Evolutionary conservation across 2,329 filamentous ascomycete species (phyloP).

Genomic region (Sporothrix pseudoabietina): DNA sequence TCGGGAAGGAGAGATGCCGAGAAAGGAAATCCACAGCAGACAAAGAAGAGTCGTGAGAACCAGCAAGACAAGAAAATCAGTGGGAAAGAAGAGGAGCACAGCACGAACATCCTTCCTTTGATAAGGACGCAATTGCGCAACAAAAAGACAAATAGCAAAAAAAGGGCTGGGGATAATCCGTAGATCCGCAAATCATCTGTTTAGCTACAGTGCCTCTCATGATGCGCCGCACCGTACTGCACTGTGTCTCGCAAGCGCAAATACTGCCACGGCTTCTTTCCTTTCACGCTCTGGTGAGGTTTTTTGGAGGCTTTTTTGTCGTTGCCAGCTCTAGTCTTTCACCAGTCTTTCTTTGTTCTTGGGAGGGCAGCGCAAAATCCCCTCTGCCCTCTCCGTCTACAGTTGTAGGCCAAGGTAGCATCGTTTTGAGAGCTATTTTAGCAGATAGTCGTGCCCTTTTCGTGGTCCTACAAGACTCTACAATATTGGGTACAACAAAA

Average conservation of each 20-base stretch:
- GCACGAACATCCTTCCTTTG: not conserved
- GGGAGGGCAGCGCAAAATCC: too few relatives aligned
- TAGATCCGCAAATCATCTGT: not conserved
- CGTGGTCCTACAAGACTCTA: not conserved
- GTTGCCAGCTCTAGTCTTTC: not conserved
- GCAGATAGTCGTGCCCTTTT: not conserved
- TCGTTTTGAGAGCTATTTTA: not conserved
- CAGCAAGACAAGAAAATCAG: not conserved
- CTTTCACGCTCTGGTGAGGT: conserved; percentile 13
- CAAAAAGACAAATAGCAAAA: not conserved
- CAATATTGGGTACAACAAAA: not conserved
- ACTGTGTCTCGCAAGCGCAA: not conserved
- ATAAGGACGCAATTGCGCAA: not conserved
- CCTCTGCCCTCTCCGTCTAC: not conserved
- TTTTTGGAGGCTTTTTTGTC: not conserved
- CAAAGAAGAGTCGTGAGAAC: conserved; percentile 10
- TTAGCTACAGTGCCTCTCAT: not conserved
- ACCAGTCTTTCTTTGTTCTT: not conserved
- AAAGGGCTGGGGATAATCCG: not conserved
- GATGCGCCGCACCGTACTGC: conserved; percentile 2
- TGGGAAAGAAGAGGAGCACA: not conserved
- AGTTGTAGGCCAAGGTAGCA: not conserved
- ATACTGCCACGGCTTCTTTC: not conserved
- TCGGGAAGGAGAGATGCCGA: conserved; percentile 9
- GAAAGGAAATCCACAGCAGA: conserved; percentile 10